Evolutionary conservation across 169 alveolate genomes (phyloP), one percentile per base, ranked within the genome.

Genomic region (Theileria orientalis): DNA sequence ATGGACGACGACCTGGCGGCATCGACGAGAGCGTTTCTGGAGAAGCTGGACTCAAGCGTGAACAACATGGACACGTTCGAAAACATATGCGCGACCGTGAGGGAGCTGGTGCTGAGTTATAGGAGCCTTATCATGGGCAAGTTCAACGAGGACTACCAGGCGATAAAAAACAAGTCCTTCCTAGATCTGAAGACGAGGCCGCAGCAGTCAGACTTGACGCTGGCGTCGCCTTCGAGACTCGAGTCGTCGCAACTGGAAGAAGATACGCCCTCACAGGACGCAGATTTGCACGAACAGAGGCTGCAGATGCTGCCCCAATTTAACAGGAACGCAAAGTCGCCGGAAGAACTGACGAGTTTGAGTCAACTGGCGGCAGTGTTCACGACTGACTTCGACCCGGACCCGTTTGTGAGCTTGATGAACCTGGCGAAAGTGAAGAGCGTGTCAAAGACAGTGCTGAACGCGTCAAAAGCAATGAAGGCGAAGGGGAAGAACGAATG

Each of bases 371-470:
- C n/a, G 37, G 8, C 63, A 54, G 8, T 19, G 8, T 33, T 54
- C 8, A 9, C 33, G 13, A 23, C 41, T 25, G 63, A 54, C 32
- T 8, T 25, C 63, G n/a, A 8, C 33, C 23, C 8, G 3, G 63
- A 54, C 8, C 63, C 63, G 14, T 54, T 54, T 54, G 9, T 5
- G 14, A 33, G 33, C 8, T 3, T 54, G 3, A 13, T 33, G 1
- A 54, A 27, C 63, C 8, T 62, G 13, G 1, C 35, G 41, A 70
- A 40, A 54, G 33, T 30, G 25, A 35, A 44, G n/a, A 61, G 35
- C 51, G 44, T n/a, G 21, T 49, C 87, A 11, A 46, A 60, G 41
- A 79, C 87, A 0, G 82, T 72, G 2, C 9, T 71, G 41, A 74
- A 70, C 40, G 23, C 63, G 40, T 79, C 64, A 37, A 79, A 79